phyloP scores from a whole-genome alignment of 2,329 filamentous ascomycete species.

The Fusarium floridanum region DNA sequence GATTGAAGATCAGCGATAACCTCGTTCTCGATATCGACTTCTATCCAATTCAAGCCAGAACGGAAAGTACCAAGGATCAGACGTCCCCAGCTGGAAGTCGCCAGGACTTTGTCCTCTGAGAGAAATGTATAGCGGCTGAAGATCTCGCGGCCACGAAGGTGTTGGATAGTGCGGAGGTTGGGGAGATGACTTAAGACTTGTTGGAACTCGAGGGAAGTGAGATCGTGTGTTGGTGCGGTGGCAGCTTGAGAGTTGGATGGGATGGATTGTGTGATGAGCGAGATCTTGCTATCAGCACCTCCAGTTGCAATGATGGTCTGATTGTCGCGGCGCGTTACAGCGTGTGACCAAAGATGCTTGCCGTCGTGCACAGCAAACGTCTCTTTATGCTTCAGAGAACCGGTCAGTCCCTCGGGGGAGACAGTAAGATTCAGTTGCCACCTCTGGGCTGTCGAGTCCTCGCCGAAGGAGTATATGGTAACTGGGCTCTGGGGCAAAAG shows the following conservation, averaged over 20 bases:
- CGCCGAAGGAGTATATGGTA: constrained; percentile 81
- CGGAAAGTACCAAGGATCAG: constrained; percentile 63
- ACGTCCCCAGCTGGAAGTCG: constrained; percentile 71
- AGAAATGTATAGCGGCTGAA: constrained; percentile 76
- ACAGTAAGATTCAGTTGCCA: constrained; percentile 71
- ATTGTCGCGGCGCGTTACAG: constrained; percentile 51
- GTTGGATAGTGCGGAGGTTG: constrained; percentile 7
- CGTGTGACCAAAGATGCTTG: constrained; percentile 91
- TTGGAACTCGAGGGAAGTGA: constrained; percentile 48
- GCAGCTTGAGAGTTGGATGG: not conserved
- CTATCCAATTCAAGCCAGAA: constrained; percentile 56
- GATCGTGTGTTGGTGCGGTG: not conserved
- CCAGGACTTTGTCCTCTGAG: constrained; percentile 63
- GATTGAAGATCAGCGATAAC: constrained; percentile 56
- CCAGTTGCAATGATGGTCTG: constrained; percentile 74
- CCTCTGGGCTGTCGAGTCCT: constrained; percentile 81
- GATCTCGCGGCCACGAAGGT: constrained; percentile 55
- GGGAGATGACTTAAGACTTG: constrained; percentile 48
- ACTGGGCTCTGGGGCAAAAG: constrained; percentile 47
- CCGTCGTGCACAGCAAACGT: constrained; percentile 78
- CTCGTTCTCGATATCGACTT: constrained; percentile 53
- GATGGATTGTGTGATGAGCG: constrained; percentile 54
- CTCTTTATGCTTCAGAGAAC: constrained; percentile 63
- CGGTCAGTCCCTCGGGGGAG: constrained; percentile 10
- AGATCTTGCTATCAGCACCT: constrained; percentile 83